Evolutionary conservation across 1,284 basidiomycete genomes (phyloP).

Genomic region (Waitea zeae): DNA sequence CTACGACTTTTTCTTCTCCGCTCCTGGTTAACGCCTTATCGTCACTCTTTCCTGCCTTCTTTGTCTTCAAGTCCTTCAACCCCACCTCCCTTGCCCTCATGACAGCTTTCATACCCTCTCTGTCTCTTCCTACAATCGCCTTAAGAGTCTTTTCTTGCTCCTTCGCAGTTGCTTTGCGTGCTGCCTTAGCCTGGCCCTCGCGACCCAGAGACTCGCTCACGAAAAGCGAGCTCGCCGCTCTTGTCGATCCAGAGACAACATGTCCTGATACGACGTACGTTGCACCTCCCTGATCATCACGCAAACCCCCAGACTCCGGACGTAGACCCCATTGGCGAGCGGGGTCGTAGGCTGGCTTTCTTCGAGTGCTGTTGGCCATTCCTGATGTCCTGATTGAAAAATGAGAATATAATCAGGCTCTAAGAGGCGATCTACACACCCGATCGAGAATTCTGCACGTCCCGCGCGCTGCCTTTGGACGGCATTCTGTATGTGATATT

Average conservation of each 20-base stretch:
- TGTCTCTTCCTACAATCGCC: slow-evolving; percentile 39
- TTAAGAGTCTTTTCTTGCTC: slow-evolving; percentile 45
- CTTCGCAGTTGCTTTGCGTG: slow-evolving; percentile 36
- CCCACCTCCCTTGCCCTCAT: slow-evolving; percentile 33
- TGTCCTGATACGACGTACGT: slow-evolving; percentile 73
- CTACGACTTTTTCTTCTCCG: slow-evolving; percentile 10
- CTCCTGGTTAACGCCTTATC: slow-evolving; percentile 10
- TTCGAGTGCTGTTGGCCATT: slow-evolving; percentile 32
- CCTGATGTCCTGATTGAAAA: slow-evolving; percentile 1
- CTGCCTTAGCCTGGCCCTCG: slow-evolving; percentile 54
- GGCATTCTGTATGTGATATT: slow-evolving; percentile 74
- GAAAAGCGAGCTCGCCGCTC: slow-evolving; percentile 23
- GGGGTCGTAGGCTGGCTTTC: slow-evolving; percentile 40
- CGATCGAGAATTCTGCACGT: slow-evolving; percentile 69
- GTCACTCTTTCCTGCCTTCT: slow-evolving; percentile 9
- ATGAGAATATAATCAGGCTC: slow-evolving; percentile 1
- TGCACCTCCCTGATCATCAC: slow-evolving; percentile 25
- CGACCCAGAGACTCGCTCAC: slow-evolving; percentile 53
- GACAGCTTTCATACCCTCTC: slow-evolving; percentile 42
- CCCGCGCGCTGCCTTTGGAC: slow-evolving; percentile 56
- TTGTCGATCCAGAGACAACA: slow-evolving; percentile 35
- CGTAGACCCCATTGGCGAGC: slow-evolving; percentile 52
- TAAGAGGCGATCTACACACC: slow-evolving; percentile 34
- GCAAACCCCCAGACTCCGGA: slow-evolving; percentile 21
- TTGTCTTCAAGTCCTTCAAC: slow-evolving; percentile 9